Base-by-base conservation (phyloP, 2,329 filamentous ascomycete genomes). In the Macroventuria anomochaeta region DNA sequence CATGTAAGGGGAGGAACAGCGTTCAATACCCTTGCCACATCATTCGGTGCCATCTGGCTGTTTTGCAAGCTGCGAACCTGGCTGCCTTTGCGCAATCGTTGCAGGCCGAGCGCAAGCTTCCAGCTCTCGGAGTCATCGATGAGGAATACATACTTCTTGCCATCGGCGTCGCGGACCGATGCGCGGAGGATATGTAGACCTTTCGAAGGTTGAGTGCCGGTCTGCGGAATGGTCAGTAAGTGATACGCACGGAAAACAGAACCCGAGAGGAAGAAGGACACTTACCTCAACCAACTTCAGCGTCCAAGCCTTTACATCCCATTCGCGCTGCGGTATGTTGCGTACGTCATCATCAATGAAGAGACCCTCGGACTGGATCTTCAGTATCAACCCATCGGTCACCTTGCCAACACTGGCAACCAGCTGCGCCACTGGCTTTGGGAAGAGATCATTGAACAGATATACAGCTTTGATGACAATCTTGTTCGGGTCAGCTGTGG, bases 301-400 rank as follows among this genome's bases (percentile, higher is more conserved):
- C 36, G 92, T 96, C 95, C 95, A 97, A 21, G 93, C 93, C 76
- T 97, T 97, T 70, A 97, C 87, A 74, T 99, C 95, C 95, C 95
- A 99, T 77, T 99, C 95, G 55, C 95, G 87, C 76, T 97, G 92
- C n/a, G 91, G 88, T 13, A 97, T 91, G 57, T 87, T 87, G 37
- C 93, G 87, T 46, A 97, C 85, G 73, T 97, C 95, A 74, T 99
- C 95, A 73, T 99, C 95, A 70, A 99, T 95, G 77, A 97, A 97
- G 47, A 97, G 83, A 15, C 95, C 95, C 74, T 96, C 93, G 1
- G 91, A 96, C 10, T 91, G 93, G 69, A 97, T 95, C 44, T 90
- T 89, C 57, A 99, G 82, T 57, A 97, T 90, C 38, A 99, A 81
- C 0, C 95, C 95, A 70, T 99, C 93, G 2, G 93, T 96, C 26